phyloP scores from a whole-genome alignment of 495 filamentous ascomycete genomes.

The Parathielavia appendiculata region DNA sequence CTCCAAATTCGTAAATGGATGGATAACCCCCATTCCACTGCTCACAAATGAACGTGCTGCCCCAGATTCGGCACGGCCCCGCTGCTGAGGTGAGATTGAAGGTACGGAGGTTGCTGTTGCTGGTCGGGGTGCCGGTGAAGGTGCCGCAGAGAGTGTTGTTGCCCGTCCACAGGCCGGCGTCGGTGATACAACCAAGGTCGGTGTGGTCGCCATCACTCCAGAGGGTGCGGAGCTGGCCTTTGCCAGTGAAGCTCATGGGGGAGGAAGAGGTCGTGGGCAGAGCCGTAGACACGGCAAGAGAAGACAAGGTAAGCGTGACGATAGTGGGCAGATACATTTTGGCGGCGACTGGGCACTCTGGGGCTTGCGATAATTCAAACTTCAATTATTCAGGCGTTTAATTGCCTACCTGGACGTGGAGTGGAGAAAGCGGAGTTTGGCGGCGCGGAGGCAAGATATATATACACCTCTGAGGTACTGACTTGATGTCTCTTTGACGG shows the following conservation, averaged over 20 bases:
- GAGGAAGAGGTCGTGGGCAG: background rate
- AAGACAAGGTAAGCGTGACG: background rate
- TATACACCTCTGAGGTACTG: too few relatives aligned
- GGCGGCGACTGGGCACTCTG: too few relatives aligned
- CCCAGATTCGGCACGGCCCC: conserved; percentile 19
- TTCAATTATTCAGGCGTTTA: too few relatives aligned
- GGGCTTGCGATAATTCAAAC: too few relatives aligned
- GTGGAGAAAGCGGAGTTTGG: too few relatives aligned
- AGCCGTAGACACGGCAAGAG: background rate
- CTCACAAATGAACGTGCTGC: conserved; percentile 16
- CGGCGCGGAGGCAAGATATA: too few relatives aligned
- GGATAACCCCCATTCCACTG: background rate
- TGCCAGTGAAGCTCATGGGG: conserved; percentile 15
- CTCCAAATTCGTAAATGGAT: conserved; percentile 27
- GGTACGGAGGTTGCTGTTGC: background rate
- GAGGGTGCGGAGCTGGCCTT: conserved; percentile 22
- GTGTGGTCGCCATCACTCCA: conserved; percentile 21
- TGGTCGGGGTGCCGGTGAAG: conserved; percentile 12
- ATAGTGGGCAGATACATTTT: background rate
- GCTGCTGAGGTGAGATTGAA: conserved; percentile 11
- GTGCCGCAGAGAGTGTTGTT: conserved; percentile 21
- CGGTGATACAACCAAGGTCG: conserved; percentile 29
- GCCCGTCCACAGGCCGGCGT: conserved; percentile 21
- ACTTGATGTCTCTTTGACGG: too few relatives aligned
- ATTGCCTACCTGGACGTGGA: too few relatives aligned